A percentile compares a stretch with the other conserved stretches of the same genome.
These are phyloP conservation scores for Globisporangium abappressorium DNA, from an alignment of 352 stramenopile species.

Conservation along the genomic window DNA sequence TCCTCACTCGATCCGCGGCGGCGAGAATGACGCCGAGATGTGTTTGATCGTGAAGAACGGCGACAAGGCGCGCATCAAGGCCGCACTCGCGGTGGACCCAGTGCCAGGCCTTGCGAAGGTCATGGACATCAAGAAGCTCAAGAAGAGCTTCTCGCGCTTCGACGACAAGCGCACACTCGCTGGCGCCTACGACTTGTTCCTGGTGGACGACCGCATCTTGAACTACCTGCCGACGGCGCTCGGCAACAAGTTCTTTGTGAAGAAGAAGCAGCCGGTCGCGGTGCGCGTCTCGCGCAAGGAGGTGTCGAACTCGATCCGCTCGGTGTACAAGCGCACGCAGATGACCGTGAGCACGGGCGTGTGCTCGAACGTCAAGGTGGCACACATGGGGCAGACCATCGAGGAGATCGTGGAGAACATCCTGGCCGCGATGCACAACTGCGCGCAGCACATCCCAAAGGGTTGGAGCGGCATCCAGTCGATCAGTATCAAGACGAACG, in stretches of 20 bases:
- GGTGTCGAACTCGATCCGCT: constrained; percentile 41
- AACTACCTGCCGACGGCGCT: constrained; percentile 68
- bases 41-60: constrained; percentile 82
- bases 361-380: constrained; percentile 89
- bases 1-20: constrained; percentile 51
- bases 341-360: constrained; percentile 84
- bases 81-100: constrained; percentile 51
- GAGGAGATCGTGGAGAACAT: constrained; percentile 80
- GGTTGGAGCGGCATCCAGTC: constrained; percentile 91
- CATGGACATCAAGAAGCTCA: constrained; percentile 81
- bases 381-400: constrained; percentile 50
- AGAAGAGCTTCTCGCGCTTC: constrained; percentile 76
- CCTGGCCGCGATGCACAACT: constrained; percentile 68
- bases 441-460: constrained; percentile 77
- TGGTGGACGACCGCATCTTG: constrained; percentile 75
- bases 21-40: constrained; percentile 54
- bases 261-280: constrained; percentile 79
- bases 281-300: constrained; percentile 73
- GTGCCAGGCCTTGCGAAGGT: constrained; percentile 65
- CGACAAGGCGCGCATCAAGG: constrained; percentile 84
- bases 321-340: constrained; percentile 64
- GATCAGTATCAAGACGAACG: constrained; percentile 89
- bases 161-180: constrained; percentile 71
- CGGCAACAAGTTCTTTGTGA: constrained; percentile 68
- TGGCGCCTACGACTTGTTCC: constrained; percentile 72